Evolutionary conservation across 257 asterid species (phyloP).

Genomic region (Solanum appendiculatum): DNA sequence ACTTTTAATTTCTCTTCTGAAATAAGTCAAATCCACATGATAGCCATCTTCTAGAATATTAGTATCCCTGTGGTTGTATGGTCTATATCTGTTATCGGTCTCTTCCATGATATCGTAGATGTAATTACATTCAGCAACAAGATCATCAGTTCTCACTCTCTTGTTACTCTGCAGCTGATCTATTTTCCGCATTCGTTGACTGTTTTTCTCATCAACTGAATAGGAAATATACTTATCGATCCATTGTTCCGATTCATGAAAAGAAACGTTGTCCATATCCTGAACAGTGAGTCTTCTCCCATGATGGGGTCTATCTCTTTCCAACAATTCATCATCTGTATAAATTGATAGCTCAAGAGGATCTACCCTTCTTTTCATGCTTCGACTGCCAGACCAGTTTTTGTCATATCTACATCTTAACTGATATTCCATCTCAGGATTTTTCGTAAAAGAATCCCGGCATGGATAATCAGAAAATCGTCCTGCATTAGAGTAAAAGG

Average conservation of each 20-base stretch:
- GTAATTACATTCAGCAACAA: conserved; percentile 13
- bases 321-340: conserved; percentile 10
- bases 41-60: conserved; percentile 7
- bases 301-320: conserved; percentile 11
- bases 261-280: conserved; percentile 7
- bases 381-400: conserved; percentile 6
- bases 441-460: conserved; percentile 10
- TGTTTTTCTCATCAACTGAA: conserved; percentile 9
- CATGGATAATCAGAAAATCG: conserved; percentile 12
- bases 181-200: conserved; percentile 11
- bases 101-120: conserved; percentile 8
- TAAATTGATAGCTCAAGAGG: conserved; percentile 8
- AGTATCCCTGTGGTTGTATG: conserved; percentile 8
- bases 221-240: conserved; percentile 4
- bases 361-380: conserved; percentile 6
- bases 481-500: conserved; percentile 5
- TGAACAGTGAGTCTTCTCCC: conserved; percentile 16
- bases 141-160: conserved; percentile 13
- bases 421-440: conserved; percentile 10
- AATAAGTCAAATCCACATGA: conserved; percentile 13
- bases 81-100: conserved; percentile 13
- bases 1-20: conserved; percentile 27
- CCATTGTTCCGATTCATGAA: conserved; percentile 10
- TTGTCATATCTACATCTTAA: conserved; percentile 16
- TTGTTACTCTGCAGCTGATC: conserved; percentile 14